Evolutionary conservation across 352 stramenopile genomes (phyloP), one percentile per base, ranked within the genome.

Genomic region (Phytophthora parvispora): DNA sequence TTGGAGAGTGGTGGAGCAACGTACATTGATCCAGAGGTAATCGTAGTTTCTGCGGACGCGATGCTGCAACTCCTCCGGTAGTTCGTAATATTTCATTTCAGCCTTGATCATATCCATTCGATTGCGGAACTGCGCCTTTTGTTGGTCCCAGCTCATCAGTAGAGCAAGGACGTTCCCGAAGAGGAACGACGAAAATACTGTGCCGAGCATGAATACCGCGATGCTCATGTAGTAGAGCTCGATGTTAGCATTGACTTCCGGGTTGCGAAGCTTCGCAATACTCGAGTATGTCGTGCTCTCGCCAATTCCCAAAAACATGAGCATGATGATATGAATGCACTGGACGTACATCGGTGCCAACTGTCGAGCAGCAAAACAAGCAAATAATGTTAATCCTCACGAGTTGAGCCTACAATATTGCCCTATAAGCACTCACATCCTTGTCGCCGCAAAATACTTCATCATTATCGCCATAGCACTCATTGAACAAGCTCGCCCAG

Each of bases 21-120:
- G 28, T 74, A 92, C 83, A 45, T 94, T 94, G 60, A 94, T 91
- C 87, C 87, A 94, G 25, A 94, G 76, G 72, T 94, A 94, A 61
- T 94, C 87, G 67, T 94, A 95, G 58, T 95, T 94, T 45, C 86
- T 69, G 4, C 84, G 85, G 31, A 95, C 84, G 27, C 84, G 86
- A 40, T 92, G 84, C 70, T 93, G 65, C 24, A 94, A 59, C 18
- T 92, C 86, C 56, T 91, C 77, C 2, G 86, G 87, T 8, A 95
- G 66, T 49, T 93, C 83, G 71, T 95, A 94, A 49, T 95, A 87
- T 29, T 84, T 83, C 86, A 95, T 93, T 49, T 94, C 85, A 9
- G 85, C 81, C 52, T 77, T 83, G 61, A 96, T 93, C 72, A 93
- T 91, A 63, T 95, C 89, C 87, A 96, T 95, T 34, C 85, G 83